phyloP scores from a whole-genome alignment of 2,329 filamentous ascomycete genomes.

The Neurospora sp. region DNA sequence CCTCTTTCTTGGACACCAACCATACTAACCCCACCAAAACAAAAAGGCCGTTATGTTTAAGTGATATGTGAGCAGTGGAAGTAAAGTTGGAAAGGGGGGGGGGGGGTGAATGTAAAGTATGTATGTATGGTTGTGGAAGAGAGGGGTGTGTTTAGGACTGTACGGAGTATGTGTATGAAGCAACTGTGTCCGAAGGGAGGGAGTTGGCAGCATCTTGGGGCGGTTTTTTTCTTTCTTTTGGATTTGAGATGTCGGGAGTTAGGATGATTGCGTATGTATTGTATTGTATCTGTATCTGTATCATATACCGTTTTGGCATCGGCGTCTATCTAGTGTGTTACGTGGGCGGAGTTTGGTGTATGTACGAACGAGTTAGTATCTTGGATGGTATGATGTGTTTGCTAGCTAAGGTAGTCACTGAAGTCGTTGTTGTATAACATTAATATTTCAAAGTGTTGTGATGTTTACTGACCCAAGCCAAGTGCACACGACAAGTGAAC shows the following conservation, averaged over 20 bases:
- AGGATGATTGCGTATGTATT: neutral
- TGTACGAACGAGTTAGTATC: neutral
- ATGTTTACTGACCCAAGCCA: too few species aligned
- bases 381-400: neutral
- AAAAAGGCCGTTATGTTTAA: neutral
- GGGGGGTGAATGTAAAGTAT: too few species aligned
- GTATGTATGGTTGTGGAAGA: too few species aligned
- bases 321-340: neutral
- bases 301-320: neutral
- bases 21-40: neutral
- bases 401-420: neutral
- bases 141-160: too few species aligned
- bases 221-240: neutral
- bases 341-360: neutral
- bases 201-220: neutral
- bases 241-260: neutral
- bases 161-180: too few species aligned
- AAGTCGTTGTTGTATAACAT: too few species aligned
- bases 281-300: neutral
- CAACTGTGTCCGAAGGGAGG: too few species aligned
- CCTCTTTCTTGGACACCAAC: neutral
- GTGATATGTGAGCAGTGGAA: too few species aligned
- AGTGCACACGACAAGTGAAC: too few species aligned
- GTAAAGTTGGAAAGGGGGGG: too few species aligned
- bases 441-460: too few species aligned